These are phyloP conservation scores for Penicillium thymicola DNA, from an alignment of 2,329 filamentous ascomycete species.

Conservation along the genomic window DNA sequence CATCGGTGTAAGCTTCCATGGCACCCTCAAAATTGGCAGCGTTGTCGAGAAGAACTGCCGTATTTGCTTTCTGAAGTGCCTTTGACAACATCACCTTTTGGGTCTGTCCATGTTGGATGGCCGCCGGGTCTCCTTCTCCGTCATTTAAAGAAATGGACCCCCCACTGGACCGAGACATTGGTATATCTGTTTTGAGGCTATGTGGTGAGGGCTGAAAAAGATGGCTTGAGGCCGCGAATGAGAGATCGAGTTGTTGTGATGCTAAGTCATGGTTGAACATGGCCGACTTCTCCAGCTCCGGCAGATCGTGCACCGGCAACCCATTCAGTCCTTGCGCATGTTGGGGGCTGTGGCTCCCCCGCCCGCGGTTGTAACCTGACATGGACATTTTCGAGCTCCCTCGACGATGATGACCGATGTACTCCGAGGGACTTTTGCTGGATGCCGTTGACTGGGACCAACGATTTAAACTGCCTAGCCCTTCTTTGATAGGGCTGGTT, in stretches of 20 bases:
- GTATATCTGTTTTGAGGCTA: conserved; percentile 9
- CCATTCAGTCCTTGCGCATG: conserved; percentile 7
- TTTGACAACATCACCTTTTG: conserved; percentile 97
- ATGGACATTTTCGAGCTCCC: conserved; percentile 26
- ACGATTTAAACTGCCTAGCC: conserved; percentile 52
- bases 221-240: conserved; percentile 19
- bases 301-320: conserved; percentile 18
- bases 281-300: conserved; percentile 18
- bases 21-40: conserved; percentile 91
- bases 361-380: conserved; percentile 4
- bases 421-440: conserved; percentile 37
- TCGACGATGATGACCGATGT: conserved; percentile 25
- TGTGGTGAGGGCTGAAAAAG: conserved; percentile 15
- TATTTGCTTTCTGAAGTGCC: conserved; percentile 91
- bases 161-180: conserved; percentile 23
- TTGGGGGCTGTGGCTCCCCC: conserved; percentile 16
- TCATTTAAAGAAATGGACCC: conserved; percentile 26
- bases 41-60: conserved; percentile 92
- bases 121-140: conserved; percentile 27
- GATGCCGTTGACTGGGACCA: conserved; percentile 58
- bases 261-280: conserved; percentile 16
- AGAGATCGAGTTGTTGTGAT: conserved; percentile 25
- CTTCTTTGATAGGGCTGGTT: conserved; percentile 39
- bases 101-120: conserved; percentile 54
- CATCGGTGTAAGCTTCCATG: conserved; percentile 84